Conservation (phyloP, 169 alveolate species). For the Sarcocystis neurona region DNA sequence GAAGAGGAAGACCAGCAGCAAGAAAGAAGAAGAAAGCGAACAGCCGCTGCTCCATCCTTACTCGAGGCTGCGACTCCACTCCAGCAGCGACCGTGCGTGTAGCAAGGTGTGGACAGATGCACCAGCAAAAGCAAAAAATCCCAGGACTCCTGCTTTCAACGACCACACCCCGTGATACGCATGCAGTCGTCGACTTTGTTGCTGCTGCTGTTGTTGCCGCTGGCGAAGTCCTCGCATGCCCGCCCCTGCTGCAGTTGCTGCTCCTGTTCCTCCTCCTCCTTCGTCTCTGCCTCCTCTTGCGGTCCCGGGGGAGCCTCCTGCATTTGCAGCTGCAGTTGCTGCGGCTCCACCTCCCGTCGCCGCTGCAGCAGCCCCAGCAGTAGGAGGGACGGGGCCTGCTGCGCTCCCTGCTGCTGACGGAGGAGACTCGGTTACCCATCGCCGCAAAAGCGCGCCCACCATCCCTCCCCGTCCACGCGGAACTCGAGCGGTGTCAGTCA, state of each 20-base stretch:
- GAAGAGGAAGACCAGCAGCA: too few species aligned
- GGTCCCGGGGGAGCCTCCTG: not conserved
- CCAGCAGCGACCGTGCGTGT: not conserved
- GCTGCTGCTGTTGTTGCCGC: not conserved
- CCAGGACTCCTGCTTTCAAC: not conserved
- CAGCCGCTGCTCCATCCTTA: too few species aligned
- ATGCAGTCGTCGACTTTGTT: not conserved
- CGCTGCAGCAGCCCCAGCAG: too few species aligned
- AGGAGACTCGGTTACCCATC: too few species aligned
- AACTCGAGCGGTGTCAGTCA: too few species aligned
- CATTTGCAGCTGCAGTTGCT: not conserved
- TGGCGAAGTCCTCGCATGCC: not conserved
- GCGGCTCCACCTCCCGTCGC: not conserved
- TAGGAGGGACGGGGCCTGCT: too few species aligned
- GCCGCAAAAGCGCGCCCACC: too few species aligned
- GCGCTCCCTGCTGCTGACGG: too few species aligned
- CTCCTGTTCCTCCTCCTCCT: not conserved
- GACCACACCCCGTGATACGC: slow-evolving; percentile 11
- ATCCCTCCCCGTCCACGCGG: too few species aligned
- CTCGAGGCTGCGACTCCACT: not conserved
- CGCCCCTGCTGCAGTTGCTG: not conserved
- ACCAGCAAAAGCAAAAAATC: not conserved
- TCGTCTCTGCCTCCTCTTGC: not conserved
- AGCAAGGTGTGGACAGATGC: slow-evolving; percentile 18
- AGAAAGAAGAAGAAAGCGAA: too few species aligned